Evolutionary conservation across 768 basidiomycete genomes (phyloP).

Genomic region (Scleroderma bovista): DNA sequence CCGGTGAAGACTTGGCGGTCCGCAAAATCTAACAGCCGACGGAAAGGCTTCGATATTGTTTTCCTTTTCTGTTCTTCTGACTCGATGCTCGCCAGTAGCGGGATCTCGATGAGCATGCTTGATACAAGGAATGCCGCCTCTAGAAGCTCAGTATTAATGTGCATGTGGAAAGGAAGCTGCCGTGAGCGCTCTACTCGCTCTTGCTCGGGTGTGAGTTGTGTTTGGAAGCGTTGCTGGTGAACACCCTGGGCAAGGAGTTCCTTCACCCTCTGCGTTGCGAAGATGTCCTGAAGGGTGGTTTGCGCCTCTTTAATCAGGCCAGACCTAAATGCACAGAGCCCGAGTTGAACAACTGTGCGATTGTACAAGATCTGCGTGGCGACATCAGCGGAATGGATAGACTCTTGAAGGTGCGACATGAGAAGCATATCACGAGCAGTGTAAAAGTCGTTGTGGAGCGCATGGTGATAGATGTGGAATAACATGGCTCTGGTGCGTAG

Average conservation of each 20-base stretch:
- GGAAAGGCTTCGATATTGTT: slow-evolving; percentile 94
- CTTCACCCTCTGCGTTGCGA: slow-evolving; percentile 93
- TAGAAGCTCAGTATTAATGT: slow-evolving; percentile 96
- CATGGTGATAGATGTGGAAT: slow-evolving; percentile 95
- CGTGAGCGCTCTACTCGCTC: slow-evolving; percentile 95
- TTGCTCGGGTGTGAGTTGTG: slow-evolving; percentile 82
- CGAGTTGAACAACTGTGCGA: slow-evolving; percentile 94
- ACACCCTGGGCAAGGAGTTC: slow-evolving; percentile 96
- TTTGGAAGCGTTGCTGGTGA: slow-evolving; percentile 85
- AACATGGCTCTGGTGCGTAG: slow-evolving; percentile 96
- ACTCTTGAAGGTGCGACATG: slow-evolving; percentile 98
- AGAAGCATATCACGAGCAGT: slow-evolving; percentile 96
- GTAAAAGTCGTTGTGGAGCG: slow-evolving; percentile 93
- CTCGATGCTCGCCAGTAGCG: slow-evolving; percentile 88
- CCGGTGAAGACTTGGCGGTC: slow-evolving; percentile 98
- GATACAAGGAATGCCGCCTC: slow-evolving; percentile 98
- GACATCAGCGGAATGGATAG: slow-evolving; percentile 93
- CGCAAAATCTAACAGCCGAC: slow-evolving; percentile 90
- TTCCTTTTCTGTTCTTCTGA: slow-evolving; percentile 92
- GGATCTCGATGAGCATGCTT: slow-evolving; percentile 98
- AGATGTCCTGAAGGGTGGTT: slow-evolving; percentile 89
- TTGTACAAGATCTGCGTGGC: slow-evolving; percentile 98
- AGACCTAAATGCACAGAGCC: slow-evolving; percentile 92
- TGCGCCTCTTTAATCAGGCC: slow-evolving; percentile 95
- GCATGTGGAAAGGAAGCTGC: slow-evolving; percentile 98